Percentiles rank a stretch among this genome's conserved stretches.
phyloP scores from a whole-genome alignment of 1,139 yeast species.

The Geotrichum cucujoidarum region DNA sequence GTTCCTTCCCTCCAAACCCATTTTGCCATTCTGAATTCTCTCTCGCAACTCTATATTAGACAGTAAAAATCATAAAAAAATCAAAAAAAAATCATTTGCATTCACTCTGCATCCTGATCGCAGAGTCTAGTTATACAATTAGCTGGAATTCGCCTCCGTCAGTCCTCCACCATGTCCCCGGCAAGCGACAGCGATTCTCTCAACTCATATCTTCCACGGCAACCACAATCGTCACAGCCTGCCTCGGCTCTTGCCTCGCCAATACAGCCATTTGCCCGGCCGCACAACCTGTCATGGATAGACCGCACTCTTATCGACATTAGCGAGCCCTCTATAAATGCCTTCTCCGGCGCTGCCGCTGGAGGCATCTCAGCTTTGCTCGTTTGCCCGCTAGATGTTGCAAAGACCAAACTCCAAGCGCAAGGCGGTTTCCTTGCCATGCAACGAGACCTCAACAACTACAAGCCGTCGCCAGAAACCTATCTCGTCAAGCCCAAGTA shows the following conservation, averaged over 20 bases:
- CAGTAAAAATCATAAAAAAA: too few relatives aligned
- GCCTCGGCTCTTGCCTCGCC: too few relatives aligned
- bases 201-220: too few relatives aligned
- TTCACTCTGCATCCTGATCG: too few relatives aligned
- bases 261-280: neutral
- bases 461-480: neutral
- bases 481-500: constrained; percentile 36
- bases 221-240: too few relatives aligned
- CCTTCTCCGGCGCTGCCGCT: constrained; percentile 81
- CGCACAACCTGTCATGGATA: neutral
- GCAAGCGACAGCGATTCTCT: neutral
- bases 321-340: constrained; percentile 46
- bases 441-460: neutral
- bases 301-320: constrained; percentile 16
- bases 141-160: too few relatives aligned
- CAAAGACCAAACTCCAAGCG: constrained; percentile 91
- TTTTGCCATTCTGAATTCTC: too few relatives aligned
- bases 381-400: constrained; percentile 92
- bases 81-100: too few relatives aligned
- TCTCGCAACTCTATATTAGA: too few relatives aligned
- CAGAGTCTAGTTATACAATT: too few relatives aligned
- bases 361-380: constrained; percentile 86
- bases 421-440: constrained; percentile 58
- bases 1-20: too few relatives aligned
- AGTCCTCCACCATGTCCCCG: neutral